These are phyloP conservation scores for Eruca vesicaria DNA, from an alignment of 441 rosid species.

Conservation along the genomic window DNA sequence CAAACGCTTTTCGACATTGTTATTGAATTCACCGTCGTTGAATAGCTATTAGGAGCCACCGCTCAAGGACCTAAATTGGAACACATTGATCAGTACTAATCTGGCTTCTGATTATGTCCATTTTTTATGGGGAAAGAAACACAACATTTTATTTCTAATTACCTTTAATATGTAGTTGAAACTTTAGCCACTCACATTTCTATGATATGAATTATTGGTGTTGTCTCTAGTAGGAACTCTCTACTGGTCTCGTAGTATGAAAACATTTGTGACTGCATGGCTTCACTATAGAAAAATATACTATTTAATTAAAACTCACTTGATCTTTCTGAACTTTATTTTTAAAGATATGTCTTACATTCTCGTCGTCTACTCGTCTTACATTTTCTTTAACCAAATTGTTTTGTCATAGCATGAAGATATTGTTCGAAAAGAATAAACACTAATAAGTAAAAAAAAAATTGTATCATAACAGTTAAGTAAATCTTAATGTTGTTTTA, in stretches of 20 bases:
- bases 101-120: neutral
- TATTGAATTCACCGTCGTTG: too few species aligned
- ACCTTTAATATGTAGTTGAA: neutral
- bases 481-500: neutral
- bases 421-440: neutral
- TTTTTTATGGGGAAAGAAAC: too few species aligned
- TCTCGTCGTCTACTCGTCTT: neutral
- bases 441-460: neutral
- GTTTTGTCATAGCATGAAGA: neutral
- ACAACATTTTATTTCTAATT: neutral
- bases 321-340: neutral
- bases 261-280: neutral
- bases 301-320: neutral
- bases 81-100: neutral
- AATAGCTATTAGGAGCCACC: neutral
- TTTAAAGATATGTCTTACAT: neutral
- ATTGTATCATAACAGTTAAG: neutral
- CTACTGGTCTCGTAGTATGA: neutral
- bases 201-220: neutral
- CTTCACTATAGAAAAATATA: neutral
- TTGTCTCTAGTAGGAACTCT: neutral
- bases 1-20: neutral
- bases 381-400: neutral
- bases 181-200: neutral
- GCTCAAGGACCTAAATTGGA: neutral